A percentile compares a stretch with the other conserved stretches of the same genome.
Evolutionary conservation across 2,329 filamentous ascomycete genomes (phyloP).

Genomic region (Paraphoma chrysanthemicola): DNA sequence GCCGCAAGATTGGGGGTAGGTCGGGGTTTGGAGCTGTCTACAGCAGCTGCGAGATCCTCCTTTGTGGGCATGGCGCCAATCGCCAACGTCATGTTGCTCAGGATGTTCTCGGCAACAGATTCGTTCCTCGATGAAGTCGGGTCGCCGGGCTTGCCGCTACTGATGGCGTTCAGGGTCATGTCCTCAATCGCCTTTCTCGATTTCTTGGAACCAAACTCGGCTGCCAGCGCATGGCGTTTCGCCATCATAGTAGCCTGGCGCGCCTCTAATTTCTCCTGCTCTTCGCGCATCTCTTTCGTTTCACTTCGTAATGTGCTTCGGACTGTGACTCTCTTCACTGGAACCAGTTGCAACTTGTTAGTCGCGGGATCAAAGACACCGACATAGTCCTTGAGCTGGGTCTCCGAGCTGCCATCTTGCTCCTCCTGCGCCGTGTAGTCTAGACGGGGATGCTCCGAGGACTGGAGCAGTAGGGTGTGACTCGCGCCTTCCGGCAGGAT

Average conservation of each 20-base stretch:
- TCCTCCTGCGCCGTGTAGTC: slow-evolving; percentile 65
- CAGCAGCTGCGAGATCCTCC: slow-evolving; percentile 68
- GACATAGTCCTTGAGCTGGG: slow-evolving; percentile 65
- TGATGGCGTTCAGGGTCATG: slow-evolving; percentile 74
- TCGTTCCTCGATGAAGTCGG: slow-evolving; percentile 31
- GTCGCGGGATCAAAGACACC: slow-evolving; percentile 65
- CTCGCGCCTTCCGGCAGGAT: slow-evolving; percentile 36
- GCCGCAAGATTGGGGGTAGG: slow-evolving; percentile 74
- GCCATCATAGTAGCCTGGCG: slow-evolving; percentile 57
- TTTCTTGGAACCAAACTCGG: slow-evolving; percentile 85
- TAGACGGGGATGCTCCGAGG: slow-evolving; percentile 65
- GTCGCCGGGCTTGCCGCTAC: slow-evolving; percentile 26
- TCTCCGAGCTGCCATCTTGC: slow-evolving; percentile 54
- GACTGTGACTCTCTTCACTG: slow-evolving; percentile 62
- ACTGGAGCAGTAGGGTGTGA: slow-evolving; percentile 64
- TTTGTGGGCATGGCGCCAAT: slow-evolving; percentile 71
- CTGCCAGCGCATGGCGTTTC: slow-evolving; percentile 72
- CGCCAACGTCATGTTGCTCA: slow-evolving; percentile 68
- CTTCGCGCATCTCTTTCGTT: slow-evolving; percentile 47
- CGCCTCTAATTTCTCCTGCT: slow-evolving; percentile 36
- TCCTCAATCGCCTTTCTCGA: slow-evolving; percentile 78
- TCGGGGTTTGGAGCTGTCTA: slow-evolving; percentile 74
- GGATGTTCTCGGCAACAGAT: slow-evolving; percentile 54
- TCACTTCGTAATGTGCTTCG: slow-evolving; percentile 58
- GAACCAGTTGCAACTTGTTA: slow-evolving; percentile 60